These are phyloP conservation scores for Pelargonium myrrhifolium DNA, from an alignment of 441 rosid genomes.

Conservation along the genomic window DNA sequence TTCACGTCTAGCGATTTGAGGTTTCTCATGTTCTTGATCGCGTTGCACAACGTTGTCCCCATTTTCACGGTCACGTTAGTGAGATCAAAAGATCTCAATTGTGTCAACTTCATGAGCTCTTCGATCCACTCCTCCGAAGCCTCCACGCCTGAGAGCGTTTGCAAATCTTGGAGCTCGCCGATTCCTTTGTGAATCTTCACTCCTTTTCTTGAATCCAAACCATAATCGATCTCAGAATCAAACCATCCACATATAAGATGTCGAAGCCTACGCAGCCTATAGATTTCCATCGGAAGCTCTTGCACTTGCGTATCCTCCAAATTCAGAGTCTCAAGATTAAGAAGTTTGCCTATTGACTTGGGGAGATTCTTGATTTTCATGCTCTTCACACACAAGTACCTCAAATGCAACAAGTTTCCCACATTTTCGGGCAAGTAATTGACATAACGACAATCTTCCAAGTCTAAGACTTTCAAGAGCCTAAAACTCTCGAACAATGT, in stretches of 20 bases:
- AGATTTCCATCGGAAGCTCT: conserved; percentile 12
- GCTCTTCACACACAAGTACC: conserved; percentile 4
- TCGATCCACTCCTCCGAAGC: not conserved
- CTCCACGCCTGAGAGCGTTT: conserved; percentile 11
- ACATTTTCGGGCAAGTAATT: conserved; percentile 6
- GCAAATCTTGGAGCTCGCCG: conserved; percentile 5
- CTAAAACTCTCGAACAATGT: not conserved
- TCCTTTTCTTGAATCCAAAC: conserved; percentile 4
- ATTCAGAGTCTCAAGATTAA: conserved; percentile 14
- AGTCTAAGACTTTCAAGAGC: conserved; percentile 12
- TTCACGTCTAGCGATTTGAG: not conserved
- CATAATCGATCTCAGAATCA: not conserved
- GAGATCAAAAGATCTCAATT: conserved; percentile 12
- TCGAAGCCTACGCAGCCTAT: not conserved
- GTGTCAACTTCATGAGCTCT: conserved; percentile 5
- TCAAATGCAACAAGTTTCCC: conserved; percentile 15
- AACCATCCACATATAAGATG: not conserved
- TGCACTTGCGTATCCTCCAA: conserved; percentile 4
- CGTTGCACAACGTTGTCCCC: conserved; percentile 2
- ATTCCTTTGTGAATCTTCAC: conserved; percentile 2
- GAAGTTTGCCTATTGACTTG: conserved; percentile 14
- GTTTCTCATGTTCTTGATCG: not conserved
- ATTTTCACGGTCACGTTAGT: not conserved
- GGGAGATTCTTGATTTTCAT: conserved; percentile 15
- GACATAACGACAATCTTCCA: not conserved